Conservation (phyloP, 176 grass and related monocot species). For the Triticum dicoccoides region DNA sequence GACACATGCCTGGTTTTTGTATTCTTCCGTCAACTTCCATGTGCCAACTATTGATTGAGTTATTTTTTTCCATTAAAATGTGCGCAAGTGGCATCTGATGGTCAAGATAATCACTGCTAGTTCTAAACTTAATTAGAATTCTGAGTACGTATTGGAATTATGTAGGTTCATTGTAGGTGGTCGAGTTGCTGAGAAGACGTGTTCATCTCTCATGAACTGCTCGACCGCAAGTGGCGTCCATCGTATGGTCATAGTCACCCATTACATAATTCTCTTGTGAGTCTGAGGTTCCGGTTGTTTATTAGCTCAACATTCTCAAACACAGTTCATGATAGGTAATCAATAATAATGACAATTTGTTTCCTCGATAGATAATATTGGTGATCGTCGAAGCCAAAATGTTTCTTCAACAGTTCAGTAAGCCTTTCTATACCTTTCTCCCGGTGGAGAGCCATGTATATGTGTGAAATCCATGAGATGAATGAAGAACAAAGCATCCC, state of each 20-base stretch:
- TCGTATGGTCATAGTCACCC: neutral
- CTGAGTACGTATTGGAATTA: neutral
- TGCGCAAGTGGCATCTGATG: slow-evolving; percentile 20
- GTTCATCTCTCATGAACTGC: neutral
- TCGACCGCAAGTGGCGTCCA: neutral
- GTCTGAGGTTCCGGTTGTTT: neutral
- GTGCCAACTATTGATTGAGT: slow-evolving; percentile 7
- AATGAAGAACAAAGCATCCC: neutral
- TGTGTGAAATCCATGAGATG: neutral
- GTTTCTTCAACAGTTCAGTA: neutral
- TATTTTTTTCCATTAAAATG: neutral
- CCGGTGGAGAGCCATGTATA: neutral
- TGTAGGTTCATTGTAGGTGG: neutral
- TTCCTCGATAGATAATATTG: neutral
- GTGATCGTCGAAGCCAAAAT: neutral
- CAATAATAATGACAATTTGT: neutral
- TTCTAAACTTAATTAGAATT: neutral
- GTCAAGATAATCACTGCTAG: neutral
- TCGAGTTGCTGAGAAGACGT: neutral
- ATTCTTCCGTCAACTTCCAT: slow-evolving; percentile 32
- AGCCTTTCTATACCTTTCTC: neutral
- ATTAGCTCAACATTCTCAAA: neutral
- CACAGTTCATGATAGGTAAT: neutral
- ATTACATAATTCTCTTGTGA: neutral
- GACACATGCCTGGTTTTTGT: slow-evolving; percentile 1